These are phyloP conservation scores for Conoideocrella luteorostrata DNA, from an alignment of 2,329 filamentous ascomycete genomes.

Conservation along the genomic window DNA sequence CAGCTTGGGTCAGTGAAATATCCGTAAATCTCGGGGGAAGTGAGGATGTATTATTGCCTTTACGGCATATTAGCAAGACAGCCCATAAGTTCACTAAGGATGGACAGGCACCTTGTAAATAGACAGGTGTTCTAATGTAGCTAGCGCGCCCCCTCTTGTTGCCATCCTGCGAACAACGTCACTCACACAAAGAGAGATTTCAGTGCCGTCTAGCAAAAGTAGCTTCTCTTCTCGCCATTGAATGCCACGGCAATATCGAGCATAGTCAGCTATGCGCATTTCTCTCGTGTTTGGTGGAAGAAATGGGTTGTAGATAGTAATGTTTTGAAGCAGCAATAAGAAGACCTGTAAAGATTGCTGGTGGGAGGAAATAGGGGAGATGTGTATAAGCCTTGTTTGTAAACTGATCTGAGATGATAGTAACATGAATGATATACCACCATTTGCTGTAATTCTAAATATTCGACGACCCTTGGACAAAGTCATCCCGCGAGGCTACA, in stretches of 20 bases:
- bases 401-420: too few relatives aligned
- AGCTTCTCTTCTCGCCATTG: conserved; percentile 60
- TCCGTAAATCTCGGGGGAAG: conserved; percentile 51
- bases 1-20: conserved; percentile 46
- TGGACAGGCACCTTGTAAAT: conserved; percentile 33
- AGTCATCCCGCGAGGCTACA: too few relatives aligned
- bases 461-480: too few relatives aligned
- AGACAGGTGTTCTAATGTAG: too few relatives aligned
- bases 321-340: conserved; percentile 69
- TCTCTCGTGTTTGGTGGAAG: conserved; percentile 63
- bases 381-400: too few relatives aligned
- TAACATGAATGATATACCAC: too few relatives aligned
- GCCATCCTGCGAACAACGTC: too few relatives aligned
- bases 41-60: conserved; percentile 54
- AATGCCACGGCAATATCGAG: conserved; percentile 52
- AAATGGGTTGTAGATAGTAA: conserved; percentile 76
- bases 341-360: conserved; percentile 59
- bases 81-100: too few relatives aligned
- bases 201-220: conserved; percentile 56
- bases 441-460: too few relatives aligned
- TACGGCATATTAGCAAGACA: background rate
- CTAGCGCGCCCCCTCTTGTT: too few relatives aligned
- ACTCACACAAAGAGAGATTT: conserved; percentile 54
- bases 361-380: conserved; percentile 55
- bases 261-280: conserved; percentile 61